These are phyloP conservation scores for Magnusiomyces suaveolens DNA, from an alignment of 1,139 yeast genomes.

Conservation along the genomic window DNA sequence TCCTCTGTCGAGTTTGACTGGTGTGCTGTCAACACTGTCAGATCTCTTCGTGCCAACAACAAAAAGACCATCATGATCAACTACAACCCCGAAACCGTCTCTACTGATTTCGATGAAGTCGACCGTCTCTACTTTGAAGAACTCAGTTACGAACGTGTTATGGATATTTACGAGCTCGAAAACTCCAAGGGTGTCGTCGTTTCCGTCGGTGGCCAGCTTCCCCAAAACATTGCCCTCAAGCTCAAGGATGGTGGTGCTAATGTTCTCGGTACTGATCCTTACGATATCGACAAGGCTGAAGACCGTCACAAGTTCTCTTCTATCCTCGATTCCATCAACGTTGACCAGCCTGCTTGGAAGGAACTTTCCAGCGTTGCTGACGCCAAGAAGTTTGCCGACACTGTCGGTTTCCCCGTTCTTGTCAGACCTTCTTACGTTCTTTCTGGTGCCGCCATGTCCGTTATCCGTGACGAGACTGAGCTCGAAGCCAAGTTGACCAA, in stretches of 20 bases:
- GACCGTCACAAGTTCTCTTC: slow-evolving; percentile 96
- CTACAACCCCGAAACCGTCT: slow-evolving; percentile 97
- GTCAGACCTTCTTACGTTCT: slow-evolving; percentile 97
- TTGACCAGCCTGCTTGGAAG: slow-evolving; percentile 99
- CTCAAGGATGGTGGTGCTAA: slow-evolving; percentile 91
- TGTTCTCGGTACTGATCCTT: slow-evolving; percentile 94
- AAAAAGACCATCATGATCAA: slow-evolving; percentile 92
- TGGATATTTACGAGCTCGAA: slow-evolving; percentile 93
- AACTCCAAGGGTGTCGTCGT: slow-evolving; percentile 86
- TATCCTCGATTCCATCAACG: slow-evolving; percentile 93
- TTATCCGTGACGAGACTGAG: slow-evolving; percentile 84
- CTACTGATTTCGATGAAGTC: slow-evolving; percentile 97
- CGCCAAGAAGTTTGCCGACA: slow-evolving; percentile 86
- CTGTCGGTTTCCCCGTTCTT: slow-evolving; percentile 87
- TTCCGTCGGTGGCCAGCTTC: slow-evolving; percentile 98
- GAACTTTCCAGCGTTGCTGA: slow-evolving; percentile 90
- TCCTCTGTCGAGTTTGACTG: slow-evolving; percentile 92
- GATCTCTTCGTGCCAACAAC: slow-evolving; percentile 83
- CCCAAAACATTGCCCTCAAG: slow-evolving; percentile 90
- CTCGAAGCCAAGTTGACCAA: slow-evolving; percentile 80
- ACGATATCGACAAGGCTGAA: slow-evolving; percentile 97
- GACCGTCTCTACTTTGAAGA: slow-evolving; percentile 96
- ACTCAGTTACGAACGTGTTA: slow-evolving; percentile 85
- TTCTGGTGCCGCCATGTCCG: slow-evolving; percentile 99
- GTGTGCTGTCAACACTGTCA: slow-evolving; percentile 93